Evolutionary conservation across 2,329 filamentous ascomycete genomes (phyloP).

Genomic region (Raffaelea deltoideospora): DNA sequence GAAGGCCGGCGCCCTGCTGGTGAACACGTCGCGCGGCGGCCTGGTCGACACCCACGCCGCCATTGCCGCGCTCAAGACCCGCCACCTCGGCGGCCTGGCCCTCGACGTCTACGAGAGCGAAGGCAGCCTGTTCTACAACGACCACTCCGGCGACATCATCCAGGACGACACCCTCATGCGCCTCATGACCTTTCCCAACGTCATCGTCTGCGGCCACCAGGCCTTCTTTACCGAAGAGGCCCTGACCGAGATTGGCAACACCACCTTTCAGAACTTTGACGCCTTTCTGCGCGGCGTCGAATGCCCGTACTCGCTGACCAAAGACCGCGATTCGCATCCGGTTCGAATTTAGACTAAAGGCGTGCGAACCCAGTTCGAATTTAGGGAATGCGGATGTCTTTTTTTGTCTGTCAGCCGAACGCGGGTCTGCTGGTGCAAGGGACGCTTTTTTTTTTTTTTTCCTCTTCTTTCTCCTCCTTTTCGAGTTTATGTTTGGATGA

Average conservation of each 20-base stretch:
- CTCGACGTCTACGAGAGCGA: slow-evolving; percentile 57
- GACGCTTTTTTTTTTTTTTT: no score
- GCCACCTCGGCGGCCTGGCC: slow-evolving; percentile 45
- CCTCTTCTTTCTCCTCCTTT: no score
- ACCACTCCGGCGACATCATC: slow-evolving; percentile 49
- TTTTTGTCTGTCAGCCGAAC: no score
- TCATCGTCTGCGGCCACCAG: slow-evolving; percentile 52
- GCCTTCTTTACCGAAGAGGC: slow-evolving; percentile 56
- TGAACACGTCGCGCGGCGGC: slow-evolving; percentile 55
- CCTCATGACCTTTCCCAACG: slow-evolving; percentile 53
- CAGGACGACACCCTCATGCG: slow-evolving; percentile 52
- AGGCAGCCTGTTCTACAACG: slow-evolving; percentile 47
- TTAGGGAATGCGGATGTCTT: no score
- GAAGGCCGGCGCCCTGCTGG: slow-evolving; percentile 43
- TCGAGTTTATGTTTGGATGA: no score
- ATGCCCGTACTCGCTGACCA: slow-evolving; percentile 21
- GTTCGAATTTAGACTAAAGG: slow-evolving; percentile 21
- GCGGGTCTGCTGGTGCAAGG: no score
- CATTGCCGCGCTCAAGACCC: slow-evolving; percentile 43
- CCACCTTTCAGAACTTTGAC: slow-evolving; percentile 40
- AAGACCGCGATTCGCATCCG: slow-evolving; percentile 14
- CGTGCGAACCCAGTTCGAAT: no score
- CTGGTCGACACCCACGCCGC: slow-evolving; percentile 46
- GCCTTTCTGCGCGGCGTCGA: slow-evolving; percentile 22
- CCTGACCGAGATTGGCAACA: slow-evolving; percentile 45